Evolutionary conservation across 257 asterid genomes (phyloP).

Genomic region (Vinca minor): DNA sequence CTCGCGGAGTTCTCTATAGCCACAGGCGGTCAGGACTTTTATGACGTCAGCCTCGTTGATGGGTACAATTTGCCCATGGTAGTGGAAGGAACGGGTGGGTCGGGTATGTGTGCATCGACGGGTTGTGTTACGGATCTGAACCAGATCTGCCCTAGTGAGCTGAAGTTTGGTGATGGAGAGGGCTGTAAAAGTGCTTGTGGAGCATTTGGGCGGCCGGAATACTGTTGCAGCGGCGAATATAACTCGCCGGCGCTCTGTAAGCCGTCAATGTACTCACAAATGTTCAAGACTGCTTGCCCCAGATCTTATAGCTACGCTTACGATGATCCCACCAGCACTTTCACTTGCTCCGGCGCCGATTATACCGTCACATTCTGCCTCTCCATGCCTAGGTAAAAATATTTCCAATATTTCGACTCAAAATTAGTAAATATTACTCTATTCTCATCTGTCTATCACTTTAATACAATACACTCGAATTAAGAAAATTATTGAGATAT

Average conservation of each 20-base stretch:
- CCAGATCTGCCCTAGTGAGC: constrained; percentile 80
- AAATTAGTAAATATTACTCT: too few species aligned
- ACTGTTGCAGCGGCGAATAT: constrained; percentile 87
- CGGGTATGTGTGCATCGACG: constrained; percentile 88
- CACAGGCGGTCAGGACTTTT: constrained; percentile 61
- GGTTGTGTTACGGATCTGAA: constrained; percentile 94
- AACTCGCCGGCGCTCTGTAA: constrained; percentile 69
- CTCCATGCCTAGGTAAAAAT: constrained; percentile 66
- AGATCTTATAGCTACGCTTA: constrained; percentile 92
- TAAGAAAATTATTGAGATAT: too few species aligned
- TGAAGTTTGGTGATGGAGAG: constrained; percentile 47
- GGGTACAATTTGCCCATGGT: constrained; percentile 83
- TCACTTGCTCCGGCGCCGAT: constrained; percentile 85
- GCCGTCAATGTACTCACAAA: constrained; percentile 73
- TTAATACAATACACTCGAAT: too few species aligned
- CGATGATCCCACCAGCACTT: constrained; percentile 93
- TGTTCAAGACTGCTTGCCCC: constrained; percentile 80
- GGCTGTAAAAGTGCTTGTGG: constrained; percentile 94
- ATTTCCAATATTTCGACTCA: too few species aligned
- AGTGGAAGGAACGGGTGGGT: constrained; percentile 73
- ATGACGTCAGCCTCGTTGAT: constrained; percentile 90
- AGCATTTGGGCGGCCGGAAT: constrained; percentile 76
- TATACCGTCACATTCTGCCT: constrained; percentile 84
- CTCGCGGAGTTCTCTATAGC: constrained; percentile 88
- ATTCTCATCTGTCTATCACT: too few species aligned